phyloP scores from a whole-genome alignment of 805 yeast genomes.

The Saturnispora bothae region DNA sequence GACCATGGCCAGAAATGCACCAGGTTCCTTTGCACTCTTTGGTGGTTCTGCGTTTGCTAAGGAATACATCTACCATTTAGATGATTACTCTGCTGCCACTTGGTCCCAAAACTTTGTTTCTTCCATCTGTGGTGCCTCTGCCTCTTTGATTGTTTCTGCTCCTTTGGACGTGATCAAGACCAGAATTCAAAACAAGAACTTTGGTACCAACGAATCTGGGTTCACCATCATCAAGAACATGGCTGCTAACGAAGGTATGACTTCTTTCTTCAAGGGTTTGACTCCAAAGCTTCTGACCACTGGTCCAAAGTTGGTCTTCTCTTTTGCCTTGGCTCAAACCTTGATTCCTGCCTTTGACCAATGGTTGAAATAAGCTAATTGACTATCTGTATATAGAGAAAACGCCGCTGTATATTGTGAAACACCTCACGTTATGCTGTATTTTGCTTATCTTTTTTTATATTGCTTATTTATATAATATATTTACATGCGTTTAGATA shows the following conservation, averaged over 20 bases:
- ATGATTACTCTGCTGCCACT: conserved; percentile 83
- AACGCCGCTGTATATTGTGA: too few species aligned
- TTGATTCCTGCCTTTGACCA: conserved; percentile 93
- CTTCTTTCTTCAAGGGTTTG: conserved; percentile 91
- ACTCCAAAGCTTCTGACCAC: conserved; percentile 95
- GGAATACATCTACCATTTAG: conserved; percentile 80
- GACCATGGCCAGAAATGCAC: conserved; percentile 99
- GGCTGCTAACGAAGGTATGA: conserved; percentile 79
- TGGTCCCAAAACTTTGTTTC: conserved; percentile 93
- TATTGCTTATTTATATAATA: not conserved
- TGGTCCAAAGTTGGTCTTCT: conserved; percentile 95
- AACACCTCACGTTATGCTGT: too few species aligned
- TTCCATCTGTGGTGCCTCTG: conserved; percentile 92
- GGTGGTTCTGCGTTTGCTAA: conserved; percentile 99
- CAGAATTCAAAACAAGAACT: conserved; percentile 92
- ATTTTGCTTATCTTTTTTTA: not conserved
- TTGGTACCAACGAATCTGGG: conserved; percentile 93
- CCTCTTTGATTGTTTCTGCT: conserved; percentile 92
- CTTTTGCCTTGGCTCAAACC: conserved; percentile 96
- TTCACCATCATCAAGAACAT: conserved; percentile 87
- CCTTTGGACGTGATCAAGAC: conserved; percentile 98
- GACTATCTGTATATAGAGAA: too few species aligned
- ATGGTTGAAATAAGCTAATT: conserved; percentile 27
- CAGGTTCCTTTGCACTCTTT: conserved; percentile 94
- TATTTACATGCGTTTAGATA: not conserved